Evolutionary conservation across 306 rosid genomes (phyloP), one percentile per base, ranked within the genome.

Genomic region (Sicyos baderoa): DNA sequence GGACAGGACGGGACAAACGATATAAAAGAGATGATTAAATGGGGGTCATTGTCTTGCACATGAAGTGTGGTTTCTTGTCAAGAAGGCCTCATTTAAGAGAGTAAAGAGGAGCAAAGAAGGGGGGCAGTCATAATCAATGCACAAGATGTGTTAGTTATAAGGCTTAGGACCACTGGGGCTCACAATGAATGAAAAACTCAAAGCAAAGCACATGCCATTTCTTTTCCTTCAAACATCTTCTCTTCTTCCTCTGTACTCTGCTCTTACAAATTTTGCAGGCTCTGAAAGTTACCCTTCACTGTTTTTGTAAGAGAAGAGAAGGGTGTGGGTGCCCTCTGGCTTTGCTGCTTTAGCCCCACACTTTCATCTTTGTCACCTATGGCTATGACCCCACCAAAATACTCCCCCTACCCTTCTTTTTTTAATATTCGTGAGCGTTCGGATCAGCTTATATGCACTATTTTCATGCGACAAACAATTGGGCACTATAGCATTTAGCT

Each of bases 131-230:
- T 69, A 27, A 69, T 69, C 61, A 69, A 50, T 69, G 49, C 48
- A 18, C 18, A 9, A 51, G n/a, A 52, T 13, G 73, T 13, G 55
- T 69, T 52, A 48, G 42, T 67, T 67, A 67, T 44, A 19, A 68
- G 9, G 54, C 6, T 16, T 22, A 69, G 73, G 73, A 69, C 73
- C 73, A 69, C 73, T 17, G 5, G 25, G 27, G 57, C 40, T 23
- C 45, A n/a, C 37, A 44, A 2, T 22, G 10, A 66, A 66, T 47
- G 51, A 66, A 47, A 66, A 45, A 8, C 55, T 11, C 54, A 19
- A 66, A 47, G 21, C 71, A 68, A 68, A 51, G 45, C 61, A 69
- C 73, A 69, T 69, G 61, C 73, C 58, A 27, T 50, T 19, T 23
- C 11, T 68, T 21, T 49, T 7, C 57, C 40, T 68, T 40, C 10